Conservation (phyloP, 345 rosid species). For the Pugionium dolabratum region DNA sequence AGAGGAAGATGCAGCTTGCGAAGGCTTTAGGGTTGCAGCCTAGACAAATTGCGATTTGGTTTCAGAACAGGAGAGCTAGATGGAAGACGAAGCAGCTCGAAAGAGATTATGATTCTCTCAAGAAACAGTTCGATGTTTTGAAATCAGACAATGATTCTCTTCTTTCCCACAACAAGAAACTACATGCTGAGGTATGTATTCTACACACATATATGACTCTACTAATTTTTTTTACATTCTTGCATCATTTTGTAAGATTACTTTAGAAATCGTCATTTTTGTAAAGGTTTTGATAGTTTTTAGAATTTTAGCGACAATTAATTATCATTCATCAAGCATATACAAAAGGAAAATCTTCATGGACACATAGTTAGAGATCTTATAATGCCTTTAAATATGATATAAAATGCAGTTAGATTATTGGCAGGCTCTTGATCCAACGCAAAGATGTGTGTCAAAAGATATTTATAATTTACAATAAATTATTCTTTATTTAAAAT, state of each 20-base stretch:
- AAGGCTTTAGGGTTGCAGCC: not conserved
- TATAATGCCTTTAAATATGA: not conserved
- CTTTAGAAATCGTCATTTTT: too few relatives aligned
- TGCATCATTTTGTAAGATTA: too few relatives aligned
- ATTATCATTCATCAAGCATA: slow-evolving; percentile 10
- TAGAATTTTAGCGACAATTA: slow-evolving; percentile 3
- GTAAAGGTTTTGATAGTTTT: not conserved
- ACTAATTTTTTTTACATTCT: too few relatives aligned
- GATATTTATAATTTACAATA: slow-evolving; percentile 20
- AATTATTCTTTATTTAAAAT: slow-evolving; percentile 9
- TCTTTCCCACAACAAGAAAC: not conserved
- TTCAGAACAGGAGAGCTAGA: not conserved
- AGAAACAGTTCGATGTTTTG: not conserved
- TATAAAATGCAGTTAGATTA: slow-evolving; percentile 25
- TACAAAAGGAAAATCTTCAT: slow-evolving; percentile 12
- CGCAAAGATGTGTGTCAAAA: slow-evolving; percentile 45
- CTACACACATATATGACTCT: too few relatives aligned
- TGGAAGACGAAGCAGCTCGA: not conserved
- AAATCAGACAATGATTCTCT: not conserved
- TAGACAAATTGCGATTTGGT: not conserved
- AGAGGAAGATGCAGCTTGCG: not conserved
- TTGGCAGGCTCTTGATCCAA: slow-evolving; percentile 54
- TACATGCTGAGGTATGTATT: not conserved
- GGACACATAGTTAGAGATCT: slow-evolving; percentile 27
- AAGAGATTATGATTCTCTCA: not conserved